These are phyloP conservation scores for Celoporthe dispersa DNA, from an alignment of 2,329 filamentous ascomycete genomes.

Conservation along the genomic window DNA sequence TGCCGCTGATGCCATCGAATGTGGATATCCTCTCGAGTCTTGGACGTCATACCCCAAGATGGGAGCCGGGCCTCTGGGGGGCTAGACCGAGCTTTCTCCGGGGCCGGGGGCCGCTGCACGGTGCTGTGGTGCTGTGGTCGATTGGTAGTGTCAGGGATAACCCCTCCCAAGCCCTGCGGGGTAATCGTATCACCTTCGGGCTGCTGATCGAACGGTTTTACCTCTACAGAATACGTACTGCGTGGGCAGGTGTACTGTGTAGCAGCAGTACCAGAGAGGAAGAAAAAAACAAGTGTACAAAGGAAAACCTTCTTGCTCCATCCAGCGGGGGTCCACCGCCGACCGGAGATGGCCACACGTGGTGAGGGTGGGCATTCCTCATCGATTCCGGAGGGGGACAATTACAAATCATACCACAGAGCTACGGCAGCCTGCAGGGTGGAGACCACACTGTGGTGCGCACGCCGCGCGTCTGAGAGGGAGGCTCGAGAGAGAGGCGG, in stretches of 20 bases:
- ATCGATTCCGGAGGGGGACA: not conserved
- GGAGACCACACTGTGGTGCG: not conserved
- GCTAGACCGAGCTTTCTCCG: slow-evolving; percentile 26
- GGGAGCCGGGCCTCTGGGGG: not conserved
- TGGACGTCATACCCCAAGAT: not conserved
- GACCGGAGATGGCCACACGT: not conserved
- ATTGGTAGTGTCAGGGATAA: not conserved
- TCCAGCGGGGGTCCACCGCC: not conserved
- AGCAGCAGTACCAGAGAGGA: not conserved
- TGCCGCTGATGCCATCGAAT: not conserved
- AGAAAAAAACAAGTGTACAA: not conserved
- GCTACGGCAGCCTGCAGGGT: not conserved
- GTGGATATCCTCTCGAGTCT: not conserved
- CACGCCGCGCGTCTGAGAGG: not conserved
- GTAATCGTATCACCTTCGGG: not conserved
- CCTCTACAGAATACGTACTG: not conserved
- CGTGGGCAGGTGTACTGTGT: not conserved
- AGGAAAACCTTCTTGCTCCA: not conserved
- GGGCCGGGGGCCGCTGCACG: not conserved
- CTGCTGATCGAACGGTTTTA: not conserved
- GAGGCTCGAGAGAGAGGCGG: not conserved
- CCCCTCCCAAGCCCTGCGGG: not conserved
- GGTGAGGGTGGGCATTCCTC: not conserved
- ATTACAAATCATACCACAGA: not conserved
- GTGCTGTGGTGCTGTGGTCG: not conserved